Conservation (phyloP, 208 protist genomes). For the Wallacemonas sp. region DNA sequence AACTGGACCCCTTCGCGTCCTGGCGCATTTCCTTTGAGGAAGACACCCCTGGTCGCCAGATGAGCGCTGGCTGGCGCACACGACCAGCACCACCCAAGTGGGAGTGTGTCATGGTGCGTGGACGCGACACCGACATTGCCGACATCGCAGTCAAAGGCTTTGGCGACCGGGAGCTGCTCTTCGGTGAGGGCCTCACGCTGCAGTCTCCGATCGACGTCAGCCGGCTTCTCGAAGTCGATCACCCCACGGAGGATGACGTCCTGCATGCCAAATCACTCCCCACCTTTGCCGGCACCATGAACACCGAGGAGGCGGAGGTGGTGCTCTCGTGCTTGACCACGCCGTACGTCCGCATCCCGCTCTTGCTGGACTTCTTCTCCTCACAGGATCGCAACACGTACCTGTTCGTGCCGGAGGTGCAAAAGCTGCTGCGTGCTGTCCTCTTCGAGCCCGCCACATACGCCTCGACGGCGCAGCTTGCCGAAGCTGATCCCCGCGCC, state of each 20-base stretch:
- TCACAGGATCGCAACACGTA: constrained; percentile 84
- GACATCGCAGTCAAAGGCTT: constrained; percentile 77
- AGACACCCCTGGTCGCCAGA: constrained; percentile 62
- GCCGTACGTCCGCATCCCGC: constrained; percentile 83
- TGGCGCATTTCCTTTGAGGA: constrained; percentile 85
- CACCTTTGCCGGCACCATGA: constrained; percentile 72
- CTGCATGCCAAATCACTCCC: constrained; percentile 74
- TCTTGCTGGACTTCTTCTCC: constrained; percentile 86
- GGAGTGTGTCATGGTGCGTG: constrained; percentile 78
- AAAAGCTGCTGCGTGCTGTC: constrained; percentile 80
- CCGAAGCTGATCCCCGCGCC: constrained; percentile 30
- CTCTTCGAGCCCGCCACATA: constrained; percentile 91
- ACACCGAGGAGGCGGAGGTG: constrained; percentile 73
- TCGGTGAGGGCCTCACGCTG: constrained; percentile 72
- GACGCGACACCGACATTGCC: constrained; percentile 77
- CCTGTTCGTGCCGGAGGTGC: constrained; percentile 54
- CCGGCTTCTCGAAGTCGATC: constrained; percentile 46
- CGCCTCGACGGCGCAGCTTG: constrained; percentile 30
- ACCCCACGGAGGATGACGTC: constrained; percentile 86
- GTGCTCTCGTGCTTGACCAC: constrained; percentile 86
- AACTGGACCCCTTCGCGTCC: constrained; percentile 51
- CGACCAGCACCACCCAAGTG: constrained; percentile 43
- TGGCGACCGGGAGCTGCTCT: constrained; percentile 70
- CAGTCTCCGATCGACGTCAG: constrained; percentile 75
- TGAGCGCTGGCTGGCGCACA: constrained; percentile 78